These are phyloP conservation scores for Fusarium beomiforme DNA, from an alignment of 2,329 filamentous ascomycete species.

Conservation along the genomic window DNA sequence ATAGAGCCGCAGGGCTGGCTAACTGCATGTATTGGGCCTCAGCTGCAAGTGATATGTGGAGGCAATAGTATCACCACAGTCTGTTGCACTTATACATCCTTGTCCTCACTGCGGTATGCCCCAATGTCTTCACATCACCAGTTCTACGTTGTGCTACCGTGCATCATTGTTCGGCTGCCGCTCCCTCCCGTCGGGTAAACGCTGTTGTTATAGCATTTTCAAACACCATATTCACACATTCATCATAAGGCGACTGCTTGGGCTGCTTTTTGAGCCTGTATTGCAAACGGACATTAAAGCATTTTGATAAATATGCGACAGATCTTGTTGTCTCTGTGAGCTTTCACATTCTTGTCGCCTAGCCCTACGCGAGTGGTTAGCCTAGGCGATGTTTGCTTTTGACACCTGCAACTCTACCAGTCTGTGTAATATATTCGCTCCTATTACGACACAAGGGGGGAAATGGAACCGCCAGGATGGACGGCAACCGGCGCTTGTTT, in stretches of 20 bases:
- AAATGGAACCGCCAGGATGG: not conserved
- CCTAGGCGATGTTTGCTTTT: not conserved
- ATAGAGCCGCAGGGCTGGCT: not conserved
- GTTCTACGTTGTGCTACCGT: not conserved
- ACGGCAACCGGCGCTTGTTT: not conserved
- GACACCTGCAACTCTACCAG: not conserved
- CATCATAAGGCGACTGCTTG: not conserved
- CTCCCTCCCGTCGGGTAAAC: not conserved
- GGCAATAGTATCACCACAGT: not conserved
- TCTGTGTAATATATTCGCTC: not conserved
- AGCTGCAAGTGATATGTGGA: not conserved
- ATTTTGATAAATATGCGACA: not conserved
- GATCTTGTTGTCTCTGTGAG: not conserved
- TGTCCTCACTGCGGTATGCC: not conserved
- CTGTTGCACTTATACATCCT: not conserved
- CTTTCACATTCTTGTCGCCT: not conserved
- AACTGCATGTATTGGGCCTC: not conserved
- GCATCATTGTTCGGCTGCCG: not conserved
- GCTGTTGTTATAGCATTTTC: not conserved
- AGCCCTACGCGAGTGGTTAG: not conserved
- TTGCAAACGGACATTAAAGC: not conserved
- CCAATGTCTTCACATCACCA: not conserved
- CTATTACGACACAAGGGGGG: not conserved
- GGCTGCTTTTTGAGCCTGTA: not conserved
- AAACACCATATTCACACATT: not conserved